phyloP scores from a whole-genome alignment of 305 asterid genomes.

The Plantago coronopus region DNA sequence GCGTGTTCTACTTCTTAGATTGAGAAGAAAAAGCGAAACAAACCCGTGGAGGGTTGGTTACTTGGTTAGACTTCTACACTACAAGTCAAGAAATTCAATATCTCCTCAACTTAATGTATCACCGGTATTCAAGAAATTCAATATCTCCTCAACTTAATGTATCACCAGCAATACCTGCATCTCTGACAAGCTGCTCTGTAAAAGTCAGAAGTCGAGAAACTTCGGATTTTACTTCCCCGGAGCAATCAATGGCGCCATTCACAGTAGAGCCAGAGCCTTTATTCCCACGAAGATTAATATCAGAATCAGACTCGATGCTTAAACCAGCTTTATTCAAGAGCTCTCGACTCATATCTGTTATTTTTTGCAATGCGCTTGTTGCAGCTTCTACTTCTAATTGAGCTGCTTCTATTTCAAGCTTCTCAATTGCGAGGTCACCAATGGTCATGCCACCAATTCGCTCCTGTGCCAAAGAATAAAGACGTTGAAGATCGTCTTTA shows the following conservation, averaged over 20 bases:
- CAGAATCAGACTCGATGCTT: constrained; percentile 35
- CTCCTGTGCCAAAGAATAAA: constrained; percentile 55
- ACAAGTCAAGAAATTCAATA: constrained; percentile 18
- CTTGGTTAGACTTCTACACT: constrained; percentile 29
- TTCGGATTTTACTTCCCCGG: constrained; percentile 48
- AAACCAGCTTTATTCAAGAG: constrained; percentile 43
- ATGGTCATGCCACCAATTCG: constrained; percentile 47
- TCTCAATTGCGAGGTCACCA: constrained; percentile 63
- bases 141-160: constrained; percentile 14
- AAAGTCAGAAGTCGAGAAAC: constrained; percentile 56
- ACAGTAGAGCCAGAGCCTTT: constrained; percentile 20
- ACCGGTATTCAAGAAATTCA: constrained; percentile 24
- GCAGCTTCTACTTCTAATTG: constrained; percentile 79
- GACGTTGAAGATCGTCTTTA: constrained; percentile 39
- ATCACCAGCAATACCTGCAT: constrained; percentile 38
- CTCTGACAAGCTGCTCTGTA: constrained; percentile 61
- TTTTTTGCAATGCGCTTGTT: constrained; percentile 53
- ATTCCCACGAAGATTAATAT: constrained; percentile 15
- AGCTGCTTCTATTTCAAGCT: constrained; percentile 70
- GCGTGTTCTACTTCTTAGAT: too few species aligned
- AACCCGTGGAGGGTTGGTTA: constrained; percentile 1
- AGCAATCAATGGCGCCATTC: constrained; percentile 18
- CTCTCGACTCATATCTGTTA: constrained; percentile 61
- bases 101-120: constrained; percentile 15
- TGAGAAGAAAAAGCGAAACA: background rate